Evolutionary conservation across 192 early-diverging fungal species (phyloP).

Genomic region (Rhizophagus clarus): DNA sequence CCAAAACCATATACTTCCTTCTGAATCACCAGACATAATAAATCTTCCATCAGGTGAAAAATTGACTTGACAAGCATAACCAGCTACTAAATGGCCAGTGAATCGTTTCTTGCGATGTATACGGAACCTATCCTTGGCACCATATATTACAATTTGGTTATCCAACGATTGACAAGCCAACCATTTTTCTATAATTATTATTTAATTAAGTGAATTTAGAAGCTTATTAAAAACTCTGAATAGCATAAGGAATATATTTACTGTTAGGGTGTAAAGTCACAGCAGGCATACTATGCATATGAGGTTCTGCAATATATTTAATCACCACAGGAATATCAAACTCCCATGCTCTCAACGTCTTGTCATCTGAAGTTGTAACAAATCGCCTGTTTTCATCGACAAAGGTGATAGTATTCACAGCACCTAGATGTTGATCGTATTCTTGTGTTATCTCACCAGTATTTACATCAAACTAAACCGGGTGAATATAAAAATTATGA

Average conservation of each 20-base stretch:
- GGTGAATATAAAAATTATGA: background rate
- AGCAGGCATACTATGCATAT: slow-evolving; percentile 96
- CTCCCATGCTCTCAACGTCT: slow-evolving; percentile 97
- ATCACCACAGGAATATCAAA: slow-evolving; percentile 98
- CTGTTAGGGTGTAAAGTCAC: slow-evolving; percentile 86
- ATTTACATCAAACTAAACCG: slow-evolving; percentile 81
- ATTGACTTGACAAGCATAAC: slow-evolving; percentile 93
- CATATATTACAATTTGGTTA: slow-evolving; percentile 93
- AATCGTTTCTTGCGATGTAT: slow-evolving; percentile 91
- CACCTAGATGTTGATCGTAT: slow-evolving; percentile 96
- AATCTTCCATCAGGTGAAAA: slow-evolving; percentile 92
- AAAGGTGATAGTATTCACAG: slow-evolving; percentile 97
- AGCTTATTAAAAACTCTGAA: background rate
- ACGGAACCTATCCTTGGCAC: slow-evolving; percentile 82
- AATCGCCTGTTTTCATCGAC: slow-evolving; percentile 93
- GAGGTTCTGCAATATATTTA: slow-evolving; percentile 94
- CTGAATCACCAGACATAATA: slow-evolving; percentile 87
- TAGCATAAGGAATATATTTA: slow-evolving; percentile 47
- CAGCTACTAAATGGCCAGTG: slow-evolving; percentile 90
- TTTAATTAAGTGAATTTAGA: background rate
- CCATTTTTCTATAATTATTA: slow-evolving; percentile 75
- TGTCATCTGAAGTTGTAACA: slow-evolving; percentile 96
- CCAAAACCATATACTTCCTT: slow-evolving; percentile 95
- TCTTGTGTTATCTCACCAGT: slow-evolving; percentile 86
- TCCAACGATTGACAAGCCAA: slow-evolving; percentile 93